Evolutionary conservation across 2,329 filamentous ascomycete genomes (phyloP).

Genomic region (Paraphoma sp.): DNA sequence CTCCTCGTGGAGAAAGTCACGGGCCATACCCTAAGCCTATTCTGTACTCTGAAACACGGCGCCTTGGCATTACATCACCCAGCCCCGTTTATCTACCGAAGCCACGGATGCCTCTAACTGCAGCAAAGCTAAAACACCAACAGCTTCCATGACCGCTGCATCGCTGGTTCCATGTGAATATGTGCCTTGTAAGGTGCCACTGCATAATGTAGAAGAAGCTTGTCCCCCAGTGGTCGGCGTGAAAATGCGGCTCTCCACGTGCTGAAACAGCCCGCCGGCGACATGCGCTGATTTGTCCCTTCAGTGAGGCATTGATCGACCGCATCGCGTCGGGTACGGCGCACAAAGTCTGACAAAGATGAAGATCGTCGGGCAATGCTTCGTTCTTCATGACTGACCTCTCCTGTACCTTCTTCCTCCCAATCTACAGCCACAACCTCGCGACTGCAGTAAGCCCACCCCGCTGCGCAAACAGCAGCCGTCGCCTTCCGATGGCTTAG

Average conservation of each 20-base stretch:
- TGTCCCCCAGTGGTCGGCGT: not conserved
- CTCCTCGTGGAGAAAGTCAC: not conserved
- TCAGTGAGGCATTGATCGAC: slow-evolving; percentile 16
- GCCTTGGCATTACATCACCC: slow-evolving; percentile 10
- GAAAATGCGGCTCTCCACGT: not conserved
- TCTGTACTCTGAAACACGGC: slow-evolving; percentile 6
- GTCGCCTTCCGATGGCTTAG: slow-evolving; percentile 20
- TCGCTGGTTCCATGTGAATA: not conserved
- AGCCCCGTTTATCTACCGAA: not conserved
- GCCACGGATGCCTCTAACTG: slow-evolving; percentile 5
- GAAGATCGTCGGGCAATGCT: slow-evolving; percentile 12
- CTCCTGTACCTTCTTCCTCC: not conserved
- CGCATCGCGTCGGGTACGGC: slow-evolving; percentile 2
- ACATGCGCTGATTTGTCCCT: slow-evolving; percentile 1
- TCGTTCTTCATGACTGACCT: slow-evolving; percentile 7
- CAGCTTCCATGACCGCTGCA: slow-evolving; percentile 9
- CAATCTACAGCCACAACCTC: not conserved
- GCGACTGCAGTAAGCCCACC: slow-evolving; percentile 3
- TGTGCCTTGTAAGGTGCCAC: slow-evolving; percentile 3
- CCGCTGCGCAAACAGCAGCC: slow-evolving; percentile 4
- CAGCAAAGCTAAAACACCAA: slow-evolving; percentile 23
- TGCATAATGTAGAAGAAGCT: slow-evolving; percentile 1
- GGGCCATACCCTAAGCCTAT: not conserved
- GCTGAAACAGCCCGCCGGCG: not conserved
- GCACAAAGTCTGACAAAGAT: slow-evolving; percentile 10